Base-by-base conservation (phyloP, 805 yeast species). In the Saccharomyces jurei region DNA sequence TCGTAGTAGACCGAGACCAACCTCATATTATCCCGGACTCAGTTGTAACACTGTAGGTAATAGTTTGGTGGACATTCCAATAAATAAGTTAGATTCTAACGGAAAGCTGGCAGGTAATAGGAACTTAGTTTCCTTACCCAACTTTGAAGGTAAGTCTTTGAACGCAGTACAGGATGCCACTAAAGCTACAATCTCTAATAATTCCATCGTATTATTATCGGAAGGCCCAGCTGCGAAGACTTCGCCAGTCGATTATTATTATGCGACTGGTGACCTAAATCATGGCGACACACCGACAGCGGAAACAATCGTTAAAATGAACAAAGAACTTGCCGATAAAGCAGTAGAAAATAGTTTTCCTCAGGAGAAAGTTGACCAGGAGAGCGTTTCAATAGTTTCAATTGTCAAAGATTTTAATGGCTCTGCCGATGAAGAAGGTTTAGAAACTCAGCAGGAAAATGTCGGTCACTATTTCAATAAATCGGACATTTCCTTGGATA, bases 1-100 rank as follows among this genome's bases (percentile, higher is more conserved):
- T 36, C 44, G 44, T 17, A 79, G 81, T 67, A 84, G 81, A 63
- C 91, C 89, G 54, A 79, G 96, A 67, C 95, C 96, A 46, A 87
- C 92, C 0, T 86, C 94, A 9, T 87, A 85, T 64, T 91, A 87
- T 65, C 95, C 96, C 3, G 59, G 60, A 3, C 44, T 36, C 22
- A 36, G 22, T 4, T 51, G 60, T 29, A 55, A 52, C 36, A 46
- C 58, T 4, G 41, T 52, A 3, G 29, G 22, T 46, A 21, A 28
- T 8, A 46, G 30, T 22, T 46, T 28, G 9, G 6, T 17, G 21
- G 30, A 46, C 11, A 46, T 27, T 46, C 29, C 49, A 9, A 21
- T 46, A 27, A 27, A 46, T 28, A 26, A 46, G 22, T 9, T 28
- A 22, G 28, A 22, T 5, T 14, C 48, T 1, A 46, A 1, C 32